These are phyloP conservation scores for Pulicaria dysenterica DNA, from an alignment of 129 eudicot genomes.

Conservation along the genomic window DNA sequence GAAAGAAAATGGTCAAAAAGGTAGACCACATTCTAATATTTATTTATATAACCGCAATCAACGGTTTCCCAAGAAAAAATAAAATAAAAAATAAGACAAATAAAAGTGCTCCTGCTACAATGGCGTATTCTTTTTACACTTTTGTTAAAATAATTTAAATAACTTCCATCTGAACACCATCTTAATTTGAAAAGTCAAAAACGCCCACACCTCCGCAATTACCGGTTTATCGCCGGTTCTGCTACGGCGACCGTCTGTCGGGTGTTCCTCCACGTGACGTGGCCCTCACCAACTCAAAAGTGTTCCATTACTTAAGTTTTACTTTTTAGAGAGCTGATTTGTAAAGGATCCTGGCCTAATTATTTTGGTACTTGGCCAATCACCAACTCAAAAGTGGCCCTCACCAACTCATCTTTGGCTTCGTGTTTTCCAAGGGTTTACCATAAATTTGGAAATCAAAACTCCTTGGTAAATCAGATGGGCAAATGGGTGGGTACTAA, in stretches of 20 bases:
- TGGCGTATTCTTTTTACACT: constrained; percentile 35
- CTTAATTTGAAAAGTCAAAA: constrained; percentile 32
- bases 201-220: constrained; percentile 38
- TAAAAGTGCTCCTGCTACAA: constrained; percentile 3
- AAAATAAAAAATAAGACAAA: constrained; percentile 16
- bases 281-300: constrained; percentile 19
- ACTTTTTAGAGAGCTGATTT: neutral
- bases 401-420: too few species aligned
- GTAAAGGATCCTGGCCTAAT: too few species aligned
- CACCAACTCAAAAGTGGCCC: too few species aligned
- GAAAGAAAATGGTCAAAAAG: constrained; percentile 39
- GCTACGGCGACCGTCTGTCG: constrained; percentile 47
- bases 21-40: constrained; percentile 33
- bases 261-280: constrained; percentile 38
- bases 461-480: too few species aligned
- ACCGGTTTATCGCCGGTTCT: constrained; percentile 43
- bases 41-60: constrained; percentile 38
- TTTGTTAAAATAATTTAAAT: constrained; percentile 15
- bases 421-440: too few species aligned
- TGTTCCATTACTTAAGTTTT: neutral
- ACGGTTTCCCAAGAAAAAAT: constrained; percentile 32
- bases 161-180: constrained; percentile 35
- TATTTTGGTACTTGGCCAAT: too few species aligned
- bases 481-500: too few species aligned
- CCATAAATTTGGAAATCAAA: too few species aligned